Evolutionary conservation across 805 yeast genomes (phyloP).

Genomic region (Candida mattraensis): DNA sequence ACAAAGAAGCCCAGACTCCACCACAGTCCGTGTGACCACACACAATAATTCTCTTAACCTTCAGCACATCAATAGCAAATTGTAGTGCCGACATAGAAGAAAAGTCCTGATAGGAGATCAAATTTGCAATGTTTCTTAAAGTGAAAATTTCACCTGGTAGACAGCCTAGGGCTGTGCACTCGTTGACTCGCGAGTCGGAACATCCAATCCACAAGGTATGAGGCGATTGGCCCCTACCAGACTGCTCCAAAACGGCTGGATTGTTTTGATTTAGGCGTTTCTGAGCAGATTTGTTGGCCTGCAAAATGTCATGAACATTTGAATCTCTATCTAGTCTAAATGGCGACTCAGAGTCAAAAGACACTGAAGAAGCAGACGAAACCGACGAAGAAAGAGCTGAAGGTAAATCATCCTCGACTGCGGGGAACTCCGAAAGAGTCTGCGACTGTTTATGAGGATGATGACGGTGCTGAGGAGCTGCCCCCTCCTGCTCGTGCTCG

Average conservation of each 20-base stretch:
- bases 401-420: conserved; percentile 1
- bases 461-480: conserved; percentile 9
- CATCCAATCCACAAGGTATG: conserved; percentile 95
- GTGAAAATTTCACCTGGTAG: conserved; percentile 91
- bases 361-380: conserved; percentile 9
- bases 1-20: conserved; percentile 80
- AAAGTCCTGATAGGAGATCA: conserved; percentile 67
- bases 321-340: conserved; percentile 51
- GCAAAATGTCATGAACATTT: conserved; percentile 46
- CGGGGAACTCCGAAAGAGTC: neutral
- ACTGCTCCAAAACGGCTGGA: conserved; percentile 59
- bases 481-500: conserved; percentile 24
- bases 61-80: conserved; percentile 81
- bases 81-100: conserved; percentile 78
- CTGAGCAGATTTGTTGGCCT: conserved; percentile 46
- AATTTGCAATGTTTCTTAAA: conserved; percentile 84
- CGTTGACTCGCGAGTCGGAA: conserved; percentile 88
- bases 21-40: conserved; percentile 98
- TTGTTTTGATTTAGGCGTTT: conserved; percentile 48
- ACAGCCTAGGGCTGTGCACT: conserved; percentile 67
- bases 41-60: conserved; percentile 76
- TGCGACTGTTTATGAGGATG: conserved; percentile 5
- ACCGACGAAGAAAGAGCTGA: conserved; percentile 8
- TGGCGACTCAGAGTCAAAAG: conserved; percentile 24
- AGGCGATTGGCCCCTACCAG: conserved; percentile 86